Conservation (phyloP, 2,329 filamentous ascomycete species). For the Parafenestella ontariensis region DNA sequence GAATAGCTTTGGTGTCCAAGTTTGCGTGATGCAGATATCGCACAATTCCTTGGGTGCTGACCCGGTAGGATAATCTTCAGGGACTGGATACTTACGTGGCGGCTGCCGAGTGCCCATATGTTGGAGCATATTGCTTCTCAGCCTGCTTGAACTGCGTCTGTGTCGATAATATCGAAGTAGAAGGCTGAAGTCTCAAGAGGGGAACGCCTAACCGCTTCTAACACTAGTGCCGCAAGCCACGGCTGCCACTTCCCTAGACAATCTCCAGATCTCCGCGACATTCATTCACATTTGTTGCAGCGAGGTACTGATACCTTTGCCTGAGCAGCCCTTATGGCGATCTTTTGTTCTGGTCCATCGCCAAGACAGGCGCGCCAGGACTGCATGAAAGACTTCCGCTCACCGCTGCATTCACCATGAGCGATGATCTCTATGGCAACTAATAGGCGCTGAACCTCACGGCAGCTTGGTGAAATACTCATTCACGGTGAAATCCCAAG, state of each 20-base stretch:
- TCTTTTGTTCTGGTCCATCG: too few species aligned
- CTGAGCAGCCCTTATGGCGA: too few species aligned
- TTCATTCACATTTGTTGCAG: not conserved
- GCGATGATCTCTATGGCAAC: too few species aligned
- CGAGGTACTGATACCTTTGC: too few species aligned
- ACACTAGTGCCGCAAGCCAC: not conserved
- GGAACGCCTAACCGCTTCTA: not conserved
- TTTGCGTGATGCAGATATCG: not conserved
- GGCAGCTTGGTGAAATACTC: too few species aligned
- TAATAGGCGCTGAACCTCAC: too few species aligned
- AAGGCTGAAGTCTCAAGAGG: not conserved
- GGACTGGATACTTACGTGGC: slow-evolving; percentile 7
- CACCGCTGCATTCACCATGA: not conserved
- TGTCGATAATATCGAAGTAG: not conserved
- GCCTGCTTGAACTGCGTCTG: not conserved
- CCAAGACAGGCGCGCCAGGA: too few species aligned
- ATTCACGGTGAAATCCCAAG: not conserved
- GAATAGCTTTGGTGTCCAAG: not conserved
- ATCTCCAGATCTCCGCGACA: not conserved
- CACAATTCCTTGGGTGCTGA: not conserved
- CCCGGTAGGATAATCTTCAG: not conserved
- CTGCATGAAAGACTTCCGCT: not conserved
- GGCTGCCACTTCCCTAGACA: not conserved
- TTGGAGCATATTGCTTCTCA: slow-evolving; percentile 6
- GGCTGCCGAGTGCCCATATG: slow-evolving; percentile 7